Evolutionary conservation across 306 rosid species (phyloP), one percentile per base, ranked within the genome.

Genomic region (Glycine latifolia): DNA sequence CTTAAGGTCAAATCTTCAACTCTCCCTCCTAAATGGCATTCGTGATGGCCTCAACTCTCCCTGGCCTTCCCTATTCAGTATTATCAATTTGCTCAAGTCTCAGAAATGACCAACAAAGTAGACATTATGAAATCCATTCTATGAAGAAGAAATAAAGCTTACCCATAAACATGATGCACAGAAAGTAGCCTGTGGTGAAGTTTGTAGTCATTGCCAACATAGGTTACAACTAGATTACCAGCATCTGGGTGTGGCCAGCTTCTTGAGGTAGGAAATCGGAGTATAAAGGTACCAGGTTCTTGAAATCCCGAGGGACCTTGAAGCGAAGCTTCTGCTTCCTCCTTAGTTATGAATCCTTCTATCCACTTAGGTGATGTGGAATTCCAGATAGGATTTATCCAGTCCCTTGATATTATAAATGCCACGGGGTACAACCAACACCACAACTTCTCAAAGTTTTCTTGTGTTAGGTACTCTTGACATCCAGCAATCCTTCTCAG

Each of bases 211-310:
- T 66, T 85, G 82, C 94, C 92, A 43, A 95, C 86, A 56, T 95
- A 93, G 54, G 98, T 88, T 76, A 91, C 98, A 79, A 90, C 85
- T 81, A 95, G 79, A 90, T 87, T 83, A 69, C 97, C 99, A 3
- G 99, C 97, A 88, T 95, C 99, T 4, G 99, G 99, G 75, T 95
- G 99, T 59, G 99, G 99, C 99, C 99, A 95, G 81, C 94, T 95
- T 87, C 99, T 84, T 14, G 99, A 95, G 73, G 96, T 93, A 10
- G 99, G 99, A 79, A 95, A 95, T 47, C 99, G 86, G 37, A 95
- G 95, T 71, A 93, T 71, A 91, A 95, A 95, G 8, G 98, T 93
- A 75, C 99, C 99, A 0, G 97, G 96, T 78, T 90, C 96, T 82
- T 95, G 97, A 77, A 92, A 86, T 63, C 98, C 97, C 68, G 86